Evolutionary conservation across 2,329 filamentous ascomycete genomes (phyloP), one percentile per base, ranked within the genome.

Genomic region (Phialophora tarda): DNA sequence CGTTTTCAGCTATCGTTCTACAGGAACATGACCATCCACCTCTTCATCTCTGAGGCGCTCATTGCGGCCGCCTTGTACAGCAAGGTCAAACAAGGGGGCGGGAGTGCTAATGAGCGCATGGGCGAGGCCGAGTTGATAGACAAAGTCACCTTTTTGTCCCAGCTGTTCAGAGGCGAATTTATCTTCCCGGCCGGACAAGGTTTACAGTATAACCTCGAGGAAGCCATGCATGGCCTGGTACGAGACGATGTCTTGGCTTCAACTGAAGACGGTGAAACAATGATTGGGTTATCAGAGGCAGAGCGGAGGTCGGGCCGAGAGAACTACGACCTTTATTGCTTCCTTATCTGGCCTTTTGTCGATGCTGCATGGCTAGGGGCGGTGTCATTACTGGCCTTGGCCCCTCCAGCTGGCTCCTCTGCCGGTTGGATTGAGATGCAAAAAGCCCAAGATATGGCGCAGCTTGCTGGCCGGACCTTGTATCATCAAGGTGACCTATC

Each of bases 291-390:
- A 7, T 89, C 91, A 21, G 86, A 91, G 5, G 80, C 85, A 2
- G 95, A 99, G 77, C 85, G 93, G 21, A 83, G 85, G 32, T 88
- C 86, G 6, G 95, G 95, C 1, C 84, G 94, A 44, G 95, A 99
- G 78, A 98, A 97, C 74, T 99, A 91, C 74, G 95, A 99, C 76
- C 99, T 99, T 78, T 98, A 98, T 80, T 98, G 94, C 80, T 99
- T 98, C 83, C 81, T 99, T 23, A 92, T 99, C 69, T 99, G 95
- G 95, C 95, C 95, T 0, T 99, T 99, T 73, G 93, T 98, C 71
- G 95, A 99, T 78, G 91, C 93, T 0, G 90, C 87, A 60, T 99
- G 95, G 95, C 85, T 99, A 1, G 93, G 92, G 11, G 91, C 93
- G 0, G 90, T 98, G 0, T 92, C 91, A 0, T 82, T 98, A 0